These are phyloP conservation scores for Boechera retrofracta DNA, from an alignment of 345 rosid species.

Conservation along the genomic window DNA sequence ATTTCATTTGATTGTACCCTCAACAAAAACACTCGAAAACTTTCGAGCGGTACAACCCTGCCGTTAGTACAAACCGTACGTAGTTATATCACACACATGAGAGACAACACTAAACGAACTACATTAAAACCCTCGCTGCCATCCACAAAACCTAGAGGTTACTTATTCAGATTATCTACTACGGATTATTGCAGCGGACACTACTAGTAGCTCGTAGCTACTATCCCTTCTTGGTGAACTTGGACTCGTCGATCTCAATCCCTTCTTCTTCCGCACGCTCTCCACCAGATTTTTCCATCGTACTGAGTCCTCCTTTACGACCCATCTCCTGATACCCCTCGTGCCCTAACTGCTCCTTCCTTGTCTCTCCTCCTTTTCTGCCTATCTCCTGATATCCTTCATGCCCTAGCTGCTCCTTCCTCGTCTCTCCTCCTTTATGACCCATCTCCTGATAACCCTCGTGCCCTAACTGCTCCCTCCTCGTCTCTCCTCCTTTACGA, in stretches of 20 bases:
- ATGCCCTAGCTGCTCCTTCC: slow-evolving; percentile 62
- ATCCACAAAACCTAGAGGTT: slow-evolving; percentile 26
- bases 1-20: slow-evolving; percentile 38
- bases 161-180: slow-evolving; percentile 28
- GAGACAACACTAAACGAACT: neutral
- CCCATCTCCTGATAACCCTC: slow-evolving; percentile 70
- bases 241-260: slow-evolving; percentile 69
- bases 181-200: slow-evolving; percentile 31
- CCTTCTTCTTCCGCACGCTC: slow-evolving; percentile 69
- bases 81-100: neutral
- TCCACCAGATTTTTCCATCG: slow-evolving; percentile 63
- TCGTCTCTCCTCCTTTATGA: slow-evolving; percentile 62
- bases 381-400: slow-evolving; percentile 70
- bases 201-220: neutral
- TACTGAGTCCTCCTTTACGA: slow-evolving; percentile 68
- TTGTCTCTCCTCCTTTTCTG: slow-evolving; percentile 57
- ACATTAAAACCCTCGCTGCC: slow-evolving; percentile 8
- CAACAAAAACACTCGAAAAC: slow-evolving; percentile 8
- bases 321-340: slow-evolving; percentile 68
- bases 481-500: slow-evolving; percentile 55
- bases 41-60: slow-evolving; percentile 10
- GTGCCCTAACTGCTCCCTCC: slow-evolving; percentile 62
- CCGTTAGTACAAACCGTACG: slow-evolving; percentile 19
- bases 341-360: slow-evolving; percentile 61
- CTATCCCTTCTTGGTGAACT: slow-evolving; percentile 51